Conservation (phyloP, 2,329 filamentous ascomycete species). For the Penicillium sp. region DNA sequence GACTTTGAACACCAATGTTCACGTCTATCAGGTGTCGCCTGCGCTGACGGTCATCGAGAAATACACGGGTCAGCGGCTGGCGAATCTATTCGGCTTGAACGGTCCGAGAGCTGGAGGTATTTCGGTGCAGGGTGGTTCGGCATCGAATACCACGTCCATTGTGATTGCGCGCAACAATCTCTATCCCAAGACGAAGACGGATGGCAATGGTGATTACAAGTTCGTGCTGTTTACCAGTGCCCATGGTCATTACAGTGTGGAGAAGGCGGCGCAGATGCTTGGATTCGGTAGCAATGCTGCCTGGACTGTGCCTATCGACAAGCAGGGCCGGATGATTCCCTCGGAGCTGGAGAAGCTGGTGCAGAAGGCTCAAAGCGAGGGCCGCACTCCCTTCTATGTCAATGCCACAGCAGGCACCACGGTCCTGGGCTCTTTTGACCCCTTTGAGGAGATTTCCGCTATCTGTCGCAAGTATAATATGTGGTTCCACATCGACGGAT, state of each 20-base stretch:
- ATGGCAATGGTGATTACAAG: slow-evolving; percentile 59
- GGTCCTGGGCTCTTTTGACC: slow-evolving; percentile 83
- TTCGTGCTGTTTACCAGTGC: slow-evolving; percentile 84
- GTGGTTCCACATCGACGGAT: slow-evolving; percentile 91
- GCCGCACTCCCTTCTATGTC: slow-evolving; percentile 84
- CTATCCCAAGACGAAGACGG: slow-evolving; percentile 68
- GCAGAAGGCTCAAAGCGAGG: slow-evolving; percentile 56
- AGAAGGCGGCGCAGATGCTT: slow-evolving; percentile 88
- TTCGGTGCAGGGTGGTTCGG: slow-evolving; percentile 71
- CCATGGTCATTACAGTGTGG: slow-evolving; percentile 90
- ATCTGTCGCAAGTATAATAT: slow-evolving; percentile 67
- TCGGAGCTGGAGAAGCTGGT: slow-evolving; percentile 60
- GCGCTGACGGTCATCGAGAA: slow-evolving; percentile 86
- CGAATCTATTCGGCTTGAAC: slow-evolving; percentile 68
- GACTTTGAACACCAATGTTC: slow-evolving; percentile 85
- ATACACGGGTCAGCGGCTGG: slow-evolving; percentile 66
- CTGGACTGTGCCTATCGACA: slow-evolving; percentile 68
- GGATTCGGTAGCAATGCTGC: slow-evolving; percentile 75
- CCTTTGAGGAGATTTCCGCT: slow-evolving; percentile 62
- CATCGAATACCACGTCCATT: slow-evolving; percentile 79
- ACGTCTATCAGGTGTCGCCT: slow-evolving; percentile 91
- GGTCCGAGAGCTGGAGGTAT: slow-evolving; percentile 67
- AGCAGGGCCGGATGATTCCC: slow-evolving; percentile 64
- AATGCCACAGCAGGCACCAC: slow-evolving; percentile 95
- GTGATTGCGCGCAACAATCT: slow-evolving; percentile 82